Base-by-base conservation (phyloP, 2,329 filamentous ascomycete genomes). In the Colletotrichum cuscutae region DNA sequence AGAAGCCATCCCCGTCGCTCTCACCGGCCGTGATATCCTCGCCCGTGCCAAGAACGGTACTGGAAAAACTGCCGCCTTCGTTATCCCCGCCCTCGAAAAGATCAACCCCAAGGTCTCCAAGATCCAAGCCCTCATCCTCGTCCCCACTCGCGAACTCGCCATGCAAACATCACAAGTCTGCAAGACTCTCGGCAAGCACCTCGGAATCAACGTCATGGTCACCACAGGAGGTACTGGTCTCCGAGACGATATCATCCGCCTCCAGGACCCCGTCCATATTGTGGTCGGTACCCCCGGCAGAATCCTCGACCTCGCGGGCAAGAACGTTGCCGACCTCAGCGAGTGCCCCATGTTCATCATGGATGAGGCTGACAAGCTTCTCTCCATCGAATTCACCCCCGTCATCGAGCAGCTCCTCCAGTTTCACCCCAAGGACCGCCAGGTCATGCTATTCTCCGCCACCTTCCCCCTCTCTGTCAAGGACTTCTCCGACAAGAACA, bases 101-200 rank as follows among this genome's bases (percentile, higher is more conserved):
- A 97, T 98, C 85, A 98, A 99, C 86, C 94, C 97, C 64, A 98
- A 98, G 84, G 94, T 94, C 82, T 93, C 93, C 81, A 98, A 98
- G 86, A 97, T 97, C 74, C 97, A 99, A 87, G 95, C 95, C 78
- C 90, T 99, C 75, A 97, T 99, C 78, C 91, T 99, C 70, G 97
- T 99, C 57, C 97, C 97, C 46, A 99, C 97, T 75, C 90, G 97
- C 90, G 97, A 99, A 86, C 89, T 99, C 78, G 97, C 97, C 68
- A 92, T 99, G 84, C 97, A 99, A 84, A 99, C 97, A 73, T 99
- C 97, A 62, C 97, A 99, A 85, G 97, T 99, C 77, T 99, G 97
- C 91, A 99, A 98, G 88, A 98, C 93, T 13, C 90, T 99, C 59
- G 97, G 97, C 75, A 98, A 99, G 85, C 95, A 99, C 81, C 91